Evolutionary conservation across 345 rosid genomes (phyloP).

Genomic region (Cardamine resedifolia): DNA sequence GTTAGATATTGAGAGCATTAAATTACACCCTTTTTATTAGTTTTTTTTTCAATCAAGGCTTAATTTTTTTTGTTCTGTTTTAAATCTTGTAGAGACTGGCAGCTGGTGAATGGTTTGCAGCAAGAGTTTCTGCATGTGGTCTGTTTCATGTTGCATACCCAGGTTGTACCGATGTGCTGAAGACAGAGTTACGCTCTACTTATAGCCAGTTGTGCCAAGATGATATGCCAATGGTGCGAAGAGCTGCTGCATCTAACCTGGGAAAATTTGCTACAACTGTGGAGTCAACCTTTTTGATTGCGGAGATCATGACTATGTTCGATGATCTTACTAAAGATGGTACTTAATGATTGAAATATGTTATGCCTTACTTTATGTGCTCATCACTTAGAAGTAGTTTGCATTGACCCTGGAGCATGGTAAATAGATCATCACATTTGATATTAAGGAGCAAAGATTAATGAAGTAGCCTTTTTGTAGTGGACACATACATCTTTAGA

Average conservation of each 20-base stretch:
- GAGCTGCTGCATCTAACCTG: slow-evolving; percentile 92
- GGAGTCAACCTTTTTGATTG: slow-evolving; percentile 66
- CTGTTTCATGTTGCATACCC: slow-evolving; percentile 84
- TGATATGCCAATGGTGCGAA: slow-evolving; percentile 99
- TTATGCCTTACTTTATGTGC: neutral
- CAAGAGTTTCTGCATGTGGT: slow-evolving; percentile 94
- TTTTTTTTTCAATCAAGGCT: neutral
- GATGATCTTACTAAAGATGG: slow-evolving; percentile 98
- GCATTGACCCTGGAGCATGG: neutral
- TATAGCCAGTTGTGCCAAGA: slow-evolving; percentile 86
- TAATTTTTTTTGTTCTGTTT: neutral
- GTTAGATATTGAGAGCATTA: slow-evolving; percentile 44
- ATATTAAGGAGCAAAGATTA: neutral
- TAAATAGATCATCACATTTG: slow-evolving; percentile 6
- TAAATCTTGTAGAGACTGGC: slow-evolving; percentile 68
- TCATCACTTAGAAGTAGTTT: slow-evolving; percentile 2
- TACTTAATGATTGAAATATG: slow-evolving; percentile 24
- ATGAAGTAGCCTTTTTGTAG: neutral
- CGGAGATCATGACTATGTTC: slow-evolving; percentile 87
- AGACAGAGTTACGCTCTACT: slow-evolving; percentile 72
- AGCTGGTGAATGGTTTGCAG: slow-evolving; percentile 96
- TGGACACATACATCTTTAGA: neutral
- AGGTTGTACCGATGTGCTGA: slow-evolving; percentile 69
- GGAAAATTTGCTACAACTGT: slow-evolving; percentile 96
- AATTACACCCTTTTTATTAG: too few relatives aligned